Evolutionary conservation across 2,329 filamentous ascomycete genomes (phyloP).

Genomic region (Aspergillaceae sp.): DNA sequence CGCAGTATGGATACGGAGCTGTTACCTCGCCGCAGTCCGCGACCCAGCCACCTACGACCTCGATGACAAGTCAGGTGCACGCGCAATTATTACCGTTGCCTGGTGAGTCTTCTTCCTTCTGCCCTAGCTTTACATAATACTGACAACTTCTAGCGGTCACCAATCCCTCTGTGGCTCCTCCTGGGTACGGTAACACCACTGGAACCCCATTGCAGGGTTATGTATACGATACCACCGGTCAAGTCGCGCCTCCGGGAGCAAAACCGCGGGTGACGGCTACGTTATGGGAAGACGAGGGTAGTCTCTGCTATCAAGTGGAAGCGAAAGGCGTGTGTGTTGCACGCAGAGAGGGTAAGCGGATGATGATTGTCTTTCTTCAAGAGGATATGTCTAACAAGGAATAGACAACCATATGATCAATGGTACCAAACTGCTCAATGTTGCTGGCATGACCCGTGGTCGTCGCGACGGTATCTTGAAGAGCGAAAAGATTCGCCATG

Average conservation of each 20-base stretch:
- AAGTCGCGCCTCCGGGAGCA: slow-evolving; percentile 84
- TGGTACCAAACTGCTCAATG: slow-evolving; percentile 91
- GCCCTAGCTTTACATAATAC: background rate
- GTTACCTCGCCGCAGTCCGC: slow-evolving; percentile 70
- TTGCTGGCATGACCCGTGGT: slow-evolving; percentile 95
- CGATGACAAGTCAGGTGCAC: slow-evolving; percentile 57
- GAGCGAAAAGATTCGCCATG: slow-evolving; percentile 92
- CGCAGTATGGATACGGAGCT: slow-evolving; percentile 69
- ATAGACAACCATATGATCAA: slow-evolving; percentile 99
- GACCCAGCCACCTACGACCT: slow-evolving; percentile 59
- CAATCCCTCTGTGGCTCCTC: slow-evolving; percentile 24
- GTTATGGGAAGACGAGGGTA: slow-evolving; percentile 96
- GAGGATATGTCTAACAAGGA: background rate
- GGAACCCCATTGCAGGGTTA: slow-evolving; percentile 38
- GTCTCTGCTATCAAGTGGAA: slow-evolving; percentile 94
- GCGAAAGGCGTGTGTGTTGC: slow-evolving; percentile 94
- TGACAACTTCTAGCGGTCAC: slow-evolving; percentile 24
- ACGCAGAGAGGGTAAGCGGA: slow-evolving; percentile 67
- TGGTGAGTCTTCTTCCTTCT: slow-evolving; percentile 23
- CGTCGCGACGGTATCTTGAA: slow-evolving; percentile 93
- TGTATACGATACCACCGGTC: slow-evolving; percentile 76
- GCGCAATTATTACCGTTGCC: slow-evolving; percentile 64
- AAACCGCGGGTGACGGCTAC: slow-evolving; percentile 95
- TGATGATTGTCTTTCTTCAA: background rate
- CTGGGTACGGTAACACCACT: slow-evolving; percentile 33